Percentiles rank a stretch among this genome's conserved stretches.
These are phyloP conservation scores for Poteriospumella lacustris DNA, from an alignment of 108 stramenopile species.

Conservation along the genomic window DNA sequence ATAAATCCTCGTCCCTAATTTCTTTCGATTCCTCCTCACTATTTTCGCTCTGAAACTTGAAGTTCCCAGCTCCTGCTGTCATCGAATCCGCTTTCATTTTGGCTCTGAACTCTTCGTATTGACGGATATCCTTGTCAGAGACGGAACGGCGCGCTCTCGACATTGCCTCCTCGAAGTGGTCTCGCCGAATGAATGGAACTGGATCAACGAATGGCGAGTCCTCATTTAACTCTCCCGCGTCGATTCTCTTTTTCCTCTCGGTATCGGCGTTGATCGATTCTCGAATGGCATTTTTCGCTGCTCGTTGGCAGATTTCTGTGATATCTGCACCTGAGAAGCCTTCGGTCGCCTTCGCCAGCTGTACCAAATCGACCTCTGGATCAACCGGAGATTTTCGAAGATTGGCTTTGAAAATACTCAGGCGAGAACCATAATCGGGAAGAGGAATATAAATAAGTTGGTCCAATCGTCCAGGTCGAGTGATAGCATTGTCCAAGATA, in stretches of 20 bases:
- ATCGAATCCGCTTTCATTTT: slow-evolving; percentile 73
- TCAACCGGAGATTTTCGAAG: slow-evolving; percentile 84
- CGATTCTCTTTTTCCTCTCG: slow-evolving; percentile 70
- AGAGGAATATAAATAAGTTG: slow-evolving; percentile 98
- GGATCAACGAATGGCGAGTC: slow-evolving; percentile 72
- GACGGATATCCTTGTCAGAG: slow-evolving; percentile 78
- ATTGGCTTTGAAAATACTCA: slow-evolving; percentile 91
- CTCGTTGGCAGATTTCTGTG: slow-evolving; percentile 89
- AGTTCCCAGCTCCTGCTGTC: slow-evolving; percentile 73
- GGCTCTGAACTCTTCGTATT: slow-evolving; percentile 80
- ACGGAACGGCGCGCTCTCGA: slow-evolving; percentile 77
- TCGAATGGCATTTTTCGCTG: slow-evolving; percentile 87
- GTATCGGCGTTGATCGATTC: slow-evolving; percentile 74
- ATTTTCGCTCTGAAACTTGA: slow-evolving; percentile 66
- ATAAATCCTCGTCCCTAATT: slow-evolving; percentile 6
- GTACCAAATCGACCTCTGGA: slow-evolving; percentile 66
- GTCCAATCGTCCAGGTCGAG: slow-evolving; percentile 97
- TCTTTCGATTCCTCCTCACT: slow-evolving; percentile 31
- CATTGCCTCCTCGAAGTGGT: slow-evolving; percentile 90
- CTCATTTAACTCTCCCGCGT: slow-evolving; percentile 73
- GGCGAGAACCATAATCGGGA: slow-evolving; percentile 77
- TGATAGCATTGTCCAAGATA: slow-evolving; percentile 94
- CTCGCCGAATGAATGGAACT: slow-evolving; percentile 69
- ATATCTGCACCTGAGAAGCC: slow-evolving; percentile 95
- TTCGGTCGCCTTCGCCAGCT: slow-evolving; percentile 75